Percentiles rank a stretch among this genome's conserved stretches.
These are phyloP conservation scores for Trichoderma asperelloides DNA, from an alignment of 495 filamentous ascomycete species.

Conservation along the genomic window DNA sequence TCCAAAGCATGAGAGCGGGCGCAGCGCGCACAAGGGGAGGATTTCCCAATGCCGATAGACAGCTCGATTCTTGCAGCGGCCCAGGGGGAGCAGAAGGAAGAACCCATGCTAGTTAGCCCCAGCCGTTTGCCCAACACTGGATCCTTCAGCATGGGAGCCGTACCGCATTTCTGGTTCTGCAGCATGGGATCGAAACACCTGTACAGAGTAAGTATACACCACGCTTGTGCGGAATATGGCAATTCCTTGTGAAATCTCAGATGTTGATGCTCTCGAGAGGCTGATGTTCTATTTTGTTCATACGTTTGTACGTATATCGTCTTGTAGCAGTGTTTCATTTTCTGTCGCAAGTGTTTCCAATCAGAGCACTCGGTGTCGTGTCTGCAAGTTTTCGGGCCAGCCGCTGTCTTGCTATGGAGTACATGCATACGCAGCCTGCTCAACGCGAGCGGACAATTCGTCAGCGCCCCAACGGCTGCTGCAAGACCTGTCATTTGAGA, in stretches of 20 bases:
- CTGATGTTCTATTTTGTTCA: not conserved
- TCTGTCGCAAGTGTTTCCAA: too few species aligned
- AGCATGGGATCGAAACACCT: too few species aligned
- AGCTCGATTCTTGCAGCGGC: not conserved
- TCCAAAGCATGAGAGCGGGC: not conserved
- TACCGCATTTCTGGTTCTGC: not conserved
- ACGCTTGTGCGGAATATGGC: too few species aligned
- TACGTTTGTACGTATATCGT: not conserved
- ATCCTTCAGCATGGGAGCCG: not conserved
- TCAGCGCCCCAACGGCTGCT: not conserved
- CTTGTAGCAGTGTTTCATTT: too few species aligned
- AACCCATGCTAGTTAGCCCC: not conserved
- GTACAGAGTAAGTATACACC: too few species aligned
- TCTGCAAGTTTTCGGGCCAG: not conserved
- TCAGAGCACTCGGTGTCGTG: not conserved
- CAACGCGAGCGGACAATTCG: not conserved
- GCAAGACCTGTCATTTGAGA: not conserved
- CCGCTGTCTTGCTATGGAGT: not conserved
- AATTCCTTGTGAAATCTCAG: too few species aligned
- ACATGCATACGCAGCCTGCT: not conserved
- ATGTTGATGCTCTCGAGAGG: too few species aligned
- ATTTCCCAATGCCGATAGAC: not conserved
- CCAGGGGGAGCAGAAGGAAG: not conserved
- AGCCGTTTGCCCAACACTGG: not conserved
- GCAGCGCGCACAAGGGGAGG: not conserved